Conservation (phyloP, 805 yeast species). For the Pichia cabralensis region DNA sequence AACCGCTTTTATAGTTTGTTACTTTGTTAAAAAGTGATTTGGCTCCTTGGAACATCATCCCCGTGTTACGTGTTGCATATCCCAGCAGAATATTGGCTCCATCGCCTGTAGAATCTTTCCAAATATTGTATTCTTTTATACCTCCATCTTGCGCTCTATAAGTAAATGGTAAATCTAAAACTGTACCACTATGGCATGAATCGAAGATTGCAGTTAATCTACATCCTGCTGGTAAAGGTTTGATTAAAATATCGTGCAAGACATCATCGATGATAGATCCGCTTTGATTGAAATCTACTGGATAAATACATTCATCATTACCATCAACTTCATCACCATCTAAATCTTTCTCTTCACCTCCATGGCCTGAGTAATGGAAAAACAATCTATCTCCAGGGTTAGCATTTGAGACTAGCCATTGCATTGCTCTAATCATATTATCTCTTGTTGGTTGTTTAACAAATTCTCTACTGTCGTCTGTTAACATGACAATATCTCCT, state of each 20-base stretch:
- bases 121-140: constrained; percentile 67
- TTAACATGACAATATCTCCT: constrained; percentile 49
- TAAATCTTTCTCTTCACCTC: constrained; percentile 60
- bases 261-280: constrained; percentile 70
- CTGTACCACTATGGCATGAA: constrained; percentile 83
- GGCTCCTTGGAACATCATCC: constrained; percentile 34
- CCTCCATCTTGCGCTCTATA: constrained; percentile 74
- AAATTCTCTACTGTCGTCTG: constrained; percentile 43
- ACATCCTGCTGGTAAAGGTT: constrained; percentile 60
- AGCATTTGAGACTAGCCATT: constrained; percentile 70
- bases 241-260: constrained; percentile 63
- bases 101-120: constrained; percentile 66
- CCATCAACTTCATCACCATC: constrained; percentile 30
- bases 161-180: constrained; percentile 65
- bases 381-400: constrained; percentile 68
- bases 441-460: constrained; percentile 49
- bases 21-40: constrained; percentile 23
- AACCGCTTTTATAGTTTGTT: constrained; percentile 23
- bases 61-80: constrained; percentile 48
- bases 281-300: constrained; percentile 40
- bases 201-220: constrained; percentile 74
- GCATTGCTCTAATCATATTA: constrained; percentile 70
- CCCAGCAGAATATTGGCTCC: constrained; percentile 49
- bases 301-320: constrained; percentile 29
- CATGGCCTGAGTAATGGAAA: constrained; percentile 84